Evolutionary conservation across 108 stramenopile species (phyloP).

Genomic region (Poteriospumella lacustris): DNA sequence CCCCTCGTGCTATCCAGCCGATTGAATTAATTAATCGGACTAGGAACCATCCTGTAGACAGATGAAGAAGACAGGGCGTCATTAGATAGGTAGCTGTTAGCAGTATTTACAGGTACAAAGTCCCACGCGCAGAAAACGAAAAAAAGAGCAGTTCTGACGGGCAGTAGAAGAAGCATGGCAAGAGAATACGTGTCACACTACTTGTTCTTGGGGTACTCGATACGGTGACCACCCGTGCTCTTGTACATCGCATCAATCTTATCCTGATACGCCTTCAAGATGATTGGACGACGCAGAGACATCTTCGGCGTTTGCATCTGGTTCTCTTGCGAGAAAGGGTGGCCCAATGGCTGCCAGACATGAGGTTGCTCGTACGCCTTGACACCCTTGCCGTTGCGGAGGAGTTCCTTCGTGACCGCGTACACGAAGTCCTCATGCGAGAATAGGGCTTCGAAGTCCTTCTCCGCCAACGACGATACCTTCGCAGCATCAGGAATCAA

Average conservation of each 20-base stretch:
- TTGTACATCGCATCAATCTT: constrained; percentile 65
- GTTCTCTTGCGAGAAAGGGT: constrained; percentile 53
- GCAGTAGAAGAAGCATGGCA: too few relatives aligned
- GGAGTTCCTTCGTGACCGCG: not conserved
- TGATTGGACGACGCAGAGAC: constrained; percentile 77
- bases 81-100: too few relatives aligned
- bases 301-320: constrained; percentile 89
- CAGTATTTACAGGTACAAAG: too few relatives aligned
- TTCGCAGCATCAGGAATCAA: not conserved
- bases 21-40: too few relatives aligned
- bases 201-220: too few relatives aligned
- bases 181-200: too few relatives aligned
- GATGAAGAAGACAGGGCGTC: too few relatives aligned
- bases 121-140: too few relatives aligned
- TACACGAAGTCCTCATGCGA: not conserved
- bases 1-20: too few relatives aligned
- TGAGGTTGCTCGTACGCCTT: constrained; percentile 2
- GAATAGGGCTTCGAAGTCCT: not conserved
- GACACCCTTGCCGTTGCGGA: not conserved
- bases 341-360: not conserved
- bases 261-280: constrained; percentile 70
- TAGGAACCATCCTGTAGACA: too few relatives aligned
- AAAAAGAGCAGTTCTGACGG: too few relatives aligned
- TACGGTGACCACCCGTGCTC: not conserved
- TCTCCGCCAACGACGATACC: not conserved